Conservation (phyloP, 2,329 filamentous ascomycete species). For the Aspergillus tamarii region DNA sequence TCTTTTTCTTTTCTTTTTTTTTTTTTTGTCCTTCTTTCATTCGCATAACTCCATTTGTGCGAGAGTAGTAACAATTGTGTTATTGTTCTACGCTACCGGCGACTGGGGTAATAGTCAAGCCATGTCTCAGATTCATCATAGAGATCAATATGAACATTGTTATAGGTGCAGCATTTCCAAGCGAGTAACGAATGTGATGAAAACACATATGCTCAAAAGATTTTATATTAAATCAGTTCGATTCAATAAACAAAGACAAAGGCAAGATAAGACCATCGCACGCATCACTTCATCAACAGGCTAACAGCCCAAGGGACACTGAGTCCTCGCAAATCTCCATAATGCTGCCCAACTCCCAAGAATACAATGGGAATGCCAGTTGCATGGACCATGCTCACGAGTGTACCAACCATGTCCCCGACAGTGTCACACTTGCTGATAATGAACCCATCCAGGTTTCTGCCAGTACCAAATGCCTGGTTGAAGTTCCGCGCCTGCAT, state of each 20-base stretch:
- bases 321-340: slow-evolving; percentile 65
- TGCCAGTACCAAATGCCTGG: slow-evolving; percentile 78
- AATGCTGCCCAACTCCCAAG: slow-evolving; percentile 73
- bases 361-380: slow-evolving; percentile 96
- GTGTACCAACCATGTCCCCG: slow-evolving; percentile 95
- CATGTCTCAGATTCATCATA: background rate
- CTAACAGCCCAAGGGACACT: slow-evolving; percentile 67
- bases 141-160: background rate
- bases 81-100: too few relatives aligned
- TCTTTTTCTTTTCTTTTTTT: background rate
- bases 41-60: background rate
- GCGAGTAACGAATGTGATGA: background rate
- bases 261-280: background rate
- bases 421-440: slow-evolving; percentile 99
- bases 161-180: background rate
- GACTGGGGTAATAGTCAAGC: background rate
- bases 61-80: background rate
- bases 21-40: background rate
- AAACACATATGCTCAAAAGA: background rate
- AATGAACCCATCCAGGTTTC: slow-evolving; percentile 91
- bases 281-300: slow-evolving; percentile 58
- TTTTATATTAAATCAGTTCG: background rate
- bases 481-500: slow-evolving; percentile 97
- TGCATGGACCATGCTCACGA: slow-evolving; percentile 96
- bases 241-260: background rate